Percentiles rank a stretch among this genome's conserved stretches.
Conservation (phyloP, 2,329 filamentous ascomycete genomes). For the Pestalotiopsis sp. region DNA sequence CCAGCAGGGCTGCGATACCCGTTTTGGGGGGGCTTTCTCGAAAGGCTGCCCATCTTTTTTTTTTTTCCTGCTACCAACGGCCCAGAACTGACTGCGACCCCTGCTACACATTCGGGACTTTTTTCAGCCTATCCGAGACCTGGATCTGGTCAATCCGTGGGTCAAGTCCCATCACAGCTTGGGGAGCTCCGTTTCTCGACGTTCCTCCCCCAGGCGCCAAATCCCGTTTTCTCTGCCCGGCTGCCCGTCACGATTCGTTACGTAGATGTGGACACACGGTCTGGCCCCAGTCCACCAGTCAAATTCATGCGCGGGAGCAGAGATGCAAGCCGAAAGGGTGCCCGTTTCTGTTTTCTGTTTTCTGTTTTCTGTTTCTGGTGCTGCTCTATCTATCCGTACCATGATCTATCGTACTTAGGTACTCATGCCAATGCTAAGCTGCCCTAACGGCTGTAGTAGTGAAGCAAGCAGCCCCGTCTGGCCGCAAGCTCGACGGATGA, state of each 20-base stretch:
- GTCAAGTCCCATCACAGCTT: constrained; percentile 2
- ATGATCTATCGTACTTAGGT: neutral
- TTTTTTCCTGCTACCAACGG: constrained; percentile 5
- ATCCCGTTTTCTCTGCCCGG: neutral
- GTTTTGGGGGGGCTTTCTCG: neutral
- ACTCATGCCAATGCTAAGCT: neutral
- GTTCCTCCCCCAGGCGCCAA: neutral
- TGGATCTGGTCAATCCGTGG: neutral
- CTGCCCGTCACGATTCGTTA: neutral
- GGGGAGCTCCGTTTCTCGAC: neutral
- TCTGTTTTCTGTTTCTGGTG: neutral
- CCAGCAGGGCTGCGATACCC: constrained; percentile 6
- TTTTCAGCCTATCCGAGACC: neutral
- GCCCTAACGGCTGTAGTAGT: neutral
- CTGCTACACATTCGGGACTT: constrained; percentile 3
- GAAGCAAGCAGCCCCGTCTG: constrained; percentile 1
- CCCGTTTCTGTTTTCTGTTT: neutral
- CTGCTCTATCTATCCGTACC: constrained; percentile 3
- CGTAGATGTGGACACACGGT: neutral
- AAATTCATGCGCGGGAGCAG: constrained; percentile 2
- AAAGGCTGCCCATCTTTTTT: neutral
- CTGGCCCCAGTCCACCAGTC: constrained; percentile 9
- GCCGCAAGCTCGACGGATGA: neutral
- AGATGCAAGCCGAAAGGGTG: constrained; percentile 11
- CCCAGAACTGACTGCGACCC: neutral